These are phyloP conservation scores for Triadica sebifera DNA, from an alignment of 345 rosid genomes.

Conservation along the genomic window DNA sequence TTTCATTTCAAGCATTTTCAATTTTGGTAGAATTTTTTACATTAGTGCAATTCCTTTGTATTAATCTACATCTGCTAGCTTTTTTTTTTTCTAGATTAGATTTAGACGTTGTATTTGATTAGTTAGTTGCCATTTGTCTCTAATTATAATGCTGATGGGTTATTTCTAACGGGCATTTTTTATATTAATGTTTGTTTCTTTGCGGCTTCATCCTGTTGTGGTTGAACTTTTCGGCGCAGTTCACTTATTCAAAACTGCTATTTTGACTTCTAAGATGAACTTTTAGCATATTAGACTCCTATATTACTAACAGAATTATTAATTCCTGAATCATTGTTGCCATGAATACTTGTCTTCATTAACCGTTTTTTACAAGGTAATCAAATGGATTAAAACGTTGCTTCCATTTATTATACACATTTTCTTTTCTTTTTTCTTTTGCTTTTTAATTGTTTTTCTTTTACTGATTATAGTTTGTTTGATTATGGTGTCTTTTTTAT, in stretches of 20 bases:
- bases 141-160: neutral
- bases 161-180: neutral
- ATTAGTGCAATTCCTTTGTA: neutral
- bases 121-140: neutral
- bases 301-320: neutral
- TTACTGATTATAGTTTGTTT: conserved; percentile 21
- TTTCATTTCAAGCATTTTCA: conserved; percentile 9
- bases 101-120: neutral
- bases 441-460: neutral
- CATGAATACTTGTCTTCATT: neutral
- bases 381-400: conserved; percentile 4
- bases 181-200: neutral
- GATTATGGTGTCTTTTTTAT: conserved; percentile 26
- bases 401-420: neutral
- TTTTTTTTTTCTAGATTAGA: neutral
- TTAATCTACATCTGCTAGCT: neutral
- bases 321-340: neutral
- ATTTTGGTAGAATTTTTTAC: neutral
- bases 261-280: conserved; percentile 2
- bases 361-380: neutral
- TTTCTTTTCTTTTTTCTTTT: conserved; percentile 5
- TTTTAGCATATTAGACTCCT: neutral
- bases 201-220: neutral
- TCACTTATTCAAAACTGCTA: neutral
- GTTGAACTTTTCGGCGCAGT: conserved; percentile 8